phyloP scores from a whole-genome alignment of 257 asterid species.

The Capsicum chinense region DNA sequence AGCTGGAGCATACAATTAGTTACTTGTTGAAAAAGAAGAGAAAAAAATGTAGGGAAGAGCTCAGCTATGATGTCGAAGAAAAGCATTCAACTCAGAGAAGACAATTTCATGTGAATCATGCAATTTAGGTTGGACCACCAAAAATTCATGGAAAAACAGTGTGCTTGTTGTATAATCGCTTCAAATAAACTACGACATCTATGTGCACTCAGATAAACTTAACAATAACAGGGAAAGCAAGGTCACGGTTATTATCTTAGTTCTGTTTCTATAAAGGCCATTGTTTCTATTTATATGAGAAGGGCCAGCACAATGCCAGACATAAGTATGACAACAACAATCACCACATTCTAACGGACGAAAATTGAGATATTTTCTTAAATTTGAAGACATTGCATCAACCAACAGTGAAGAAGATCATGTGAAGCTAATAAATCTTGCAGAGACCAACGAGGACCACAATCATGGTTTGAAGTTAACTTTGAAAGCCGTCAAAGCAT shows the following conservation, averaged over 20 bases:
- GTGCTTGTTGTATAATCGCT: background rate
- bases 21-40: background rate
- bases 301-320: slow-evolving; percentile 1
- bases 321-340: slow-evolving; percentile 10
- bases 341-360: background rate
- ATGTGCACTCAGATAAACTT: slow-evolving; percentile 8
- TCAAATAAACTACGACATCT: slow-evolving; percentile 1
- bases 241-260: slow-evolving; percentile 16
- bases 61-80: slow-evolving; percentile 2
- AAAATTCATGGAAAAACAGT: background rate
- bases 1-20: slow-evolving; percentile 7
- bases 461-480: background rate
- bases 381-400: slow-evolving; percentile 20
- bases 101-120: slow-evolving; percentile 13
- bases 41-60: background rate
- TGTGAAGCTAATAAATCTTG: slow-evolving; percentile 17
- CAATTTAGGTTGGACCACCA: slow-evolving; percentile 15
- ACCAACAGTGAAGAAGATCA: background rate
- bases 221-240: slow-evolving; percentile 12
- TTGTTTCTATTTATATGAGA: background rate
- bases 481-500: slow-evolving; percentile 17
- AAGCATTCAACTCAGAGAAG: background rate
- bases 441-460: background rate
- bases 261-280: background rate
- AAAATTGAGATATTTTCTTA: slow-evolving; percentile 22